phyloP scores from a whole-genome alignment of 768 basidiomycete species.

The Serendipita sp. region DNA sequence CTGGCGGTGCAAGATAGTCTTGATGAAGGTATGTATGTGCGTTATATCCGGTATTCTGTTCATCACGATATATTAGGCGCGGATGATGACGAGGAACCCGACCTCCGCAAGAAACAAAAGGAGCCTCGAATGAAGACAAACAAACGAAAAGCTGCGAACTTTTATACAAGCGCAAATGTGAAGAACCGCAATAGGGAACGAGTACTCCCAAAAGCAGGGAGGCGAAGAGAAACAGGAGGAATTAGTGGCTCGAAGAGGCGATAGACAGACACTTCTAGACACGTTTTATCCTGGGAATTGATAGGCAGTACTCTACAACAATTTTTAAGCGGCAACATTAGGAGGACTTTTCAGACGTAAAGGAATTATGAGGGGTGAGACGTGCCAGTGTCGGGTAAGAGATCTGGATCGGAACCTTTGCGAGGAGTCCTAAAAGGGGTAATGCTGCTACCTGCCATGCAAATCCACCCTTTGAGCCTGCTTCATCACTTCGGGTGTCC shows the following conservation, averaged over 20 bases:
- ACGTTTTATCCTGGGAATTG: not conserved
- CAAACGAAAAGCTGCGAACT: constrained; percentile 85
- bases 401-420: not conserved
- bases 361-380: not conserved
- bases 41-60: constrained; percentile 3
- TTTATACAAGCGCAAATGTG: constrained; percentile 69
- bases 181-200: constrained; percentile 45
- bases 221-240: not conserved
- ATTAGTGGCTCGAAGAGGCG: not conserved
- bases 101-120: constrained; percentile 26
- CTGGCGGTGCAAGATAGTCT: constrained; percentile 13
- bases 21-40: constrained; percentile 8
- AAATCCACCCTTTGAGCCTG: not conserved
- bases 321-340: too few relatives aligned
- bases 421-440: not conserved
- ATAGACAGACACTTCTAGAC: not conserved
- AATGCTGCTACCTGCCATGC: not conserved
- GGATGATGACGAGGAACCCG: constrained; percentile 18
- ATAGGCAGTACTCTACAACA: not conserved
- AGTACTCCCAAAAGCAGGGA: not conserved
- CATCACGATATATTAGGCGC: constrained; percentile 7
- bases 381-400: not conserved
- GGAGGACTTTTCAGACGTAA: not conserved
- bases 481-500: not conserved
- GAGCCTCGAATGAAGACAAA: constrained; percentile 81